These are phyloP conservation scores for Quaeritorhiza haematococci DNA, from an alignment of 371 early-diverging fungal genomes.

Conservation along the genomic window DNA sequence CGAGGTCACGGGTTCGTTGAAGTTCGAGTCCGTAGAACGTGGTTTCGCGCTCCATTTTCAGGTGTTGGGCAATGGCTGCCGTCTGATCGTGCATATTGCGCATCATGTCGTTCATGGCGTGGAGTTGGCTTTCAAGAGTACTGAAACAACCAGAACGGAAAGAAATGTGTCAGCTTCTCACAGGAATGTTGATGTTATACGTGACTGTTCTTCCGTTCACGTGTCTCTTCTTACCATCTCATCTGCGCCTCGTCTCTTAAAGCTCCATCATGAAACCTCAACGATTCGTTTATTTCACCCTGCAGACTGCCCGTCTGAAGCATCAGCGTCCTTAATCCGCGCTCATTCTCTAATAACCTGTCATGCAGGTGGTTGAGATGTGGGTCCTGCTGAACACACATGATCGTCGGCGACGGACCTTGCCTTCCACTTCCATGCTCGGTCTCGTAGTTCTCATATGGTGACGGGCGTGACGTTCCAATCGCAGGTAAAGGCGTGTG, in stretches of 20 bases:
- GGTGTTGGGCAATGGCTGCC: conserved; percentile 1
- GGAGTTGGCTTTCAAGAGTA: conserved; percentile 7
- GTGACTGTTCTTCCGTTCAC: too few relatives aligned
- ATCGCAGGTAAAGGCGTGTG: too few relatives aligned
- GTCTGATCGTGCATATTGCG: conserved; percentile 6
- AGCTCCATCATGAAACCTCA: conserved; percentile 8
- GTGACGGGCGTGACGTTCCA: too few relatives aligned
- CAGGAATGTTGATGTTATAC: too few relatives aligned
- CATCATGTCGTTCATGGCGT: background rate
- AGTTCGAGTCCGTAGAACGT: conserved; percentile 8
- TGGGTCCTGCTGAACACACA: conserved; percentile 2
- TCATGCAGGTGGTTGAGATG: conserved; percentile 1
- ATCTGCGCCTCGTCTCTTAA: conserved; percentile 6
- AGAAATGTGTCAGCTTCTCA: too few relatives aligned
- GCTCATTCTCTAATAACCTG: conserved; percentile 9
- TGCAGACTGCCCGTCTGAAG: conserved; percentile 2
- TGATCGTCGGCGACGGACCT: too few relatives aligned
- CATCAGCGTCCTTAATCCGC: background rate
- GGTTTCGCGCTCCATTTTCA: conserved; percentile 6
- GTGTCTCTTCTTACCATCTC: conserved; percentile 2
- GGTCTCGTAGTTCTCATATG: too few relatives aligned
- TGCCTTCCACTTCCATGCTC: too few relatives aligned
- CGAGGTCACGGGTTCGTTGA: background rate
- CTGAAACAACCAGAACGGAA: too few relatives aligned
- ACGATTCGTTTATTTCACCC: conserved; percentile 1